Conservation (phyloP, 345 rosid genomes). For the Trapa bicornis region DNA sequence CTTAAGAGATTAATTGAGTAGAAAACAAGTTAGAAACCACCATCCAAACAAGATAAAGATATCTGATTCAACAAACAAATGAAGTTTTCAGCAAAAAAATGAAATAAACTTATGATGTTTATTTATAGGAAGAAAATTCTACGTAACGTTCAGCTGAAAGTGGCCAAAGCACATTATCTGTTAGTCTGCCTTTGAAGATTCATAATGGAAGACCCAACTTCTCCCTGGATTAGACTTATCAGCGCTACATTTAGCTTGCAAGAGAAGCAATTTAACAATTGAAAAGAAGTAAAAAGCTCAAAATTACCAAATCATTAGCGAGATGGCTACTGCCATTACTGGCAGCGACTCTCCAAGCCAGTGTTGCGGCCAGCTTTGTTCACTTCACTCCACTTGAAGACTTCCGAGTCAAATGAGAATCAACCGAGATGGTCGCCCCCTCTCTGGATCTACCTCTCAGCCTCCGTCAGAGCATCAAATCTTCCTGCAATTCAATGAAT, state of each 20-base stretch:
- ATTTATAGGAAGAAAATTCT: not conserved
- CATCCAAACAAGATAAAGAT: not conserved
- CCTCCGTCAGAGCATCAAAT: constrained; percentile 50
- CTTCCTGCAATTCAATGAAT: constrained; percentile 30
- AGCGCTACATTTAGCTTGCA: not conserved
- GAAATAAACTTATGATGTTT: not conserved
- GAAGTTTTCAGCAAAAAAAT: not conserved
- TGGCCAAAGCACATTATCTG: not conserved
- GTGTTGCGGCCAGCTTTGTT: constrained; percentile 57
- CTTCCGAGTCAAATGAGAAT: constrained; percentile 16
- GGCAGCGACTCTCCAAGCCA: constrained; percentile 80
- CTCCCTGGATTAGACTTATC: not conserved
- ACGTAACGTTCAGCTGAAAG: not conserved
- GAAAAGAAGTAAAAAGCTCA: not conserved
- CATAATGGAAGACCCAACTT: no score
- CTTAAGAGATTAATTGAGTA: not conserved
- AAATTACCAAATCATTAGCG: constrained; percentile 48
- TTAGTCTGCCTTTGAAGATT: no score
- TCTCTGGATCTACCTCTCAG: constrained; percentile 46
- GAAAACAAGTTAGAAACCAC: not conserved
- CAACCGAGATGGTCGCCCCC: constrained; percentile 12
- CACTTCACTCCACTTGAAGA: constrained; percentile 19
- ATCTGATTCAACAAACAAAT: not conserved
- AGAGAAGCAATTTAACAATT: not conserved
- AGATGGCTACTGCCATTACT: constrained; percentile 65